phyloP scores from a whole-genome alignment of 805 yeast species.

The Saccharomycopsis sp. region DNA sequence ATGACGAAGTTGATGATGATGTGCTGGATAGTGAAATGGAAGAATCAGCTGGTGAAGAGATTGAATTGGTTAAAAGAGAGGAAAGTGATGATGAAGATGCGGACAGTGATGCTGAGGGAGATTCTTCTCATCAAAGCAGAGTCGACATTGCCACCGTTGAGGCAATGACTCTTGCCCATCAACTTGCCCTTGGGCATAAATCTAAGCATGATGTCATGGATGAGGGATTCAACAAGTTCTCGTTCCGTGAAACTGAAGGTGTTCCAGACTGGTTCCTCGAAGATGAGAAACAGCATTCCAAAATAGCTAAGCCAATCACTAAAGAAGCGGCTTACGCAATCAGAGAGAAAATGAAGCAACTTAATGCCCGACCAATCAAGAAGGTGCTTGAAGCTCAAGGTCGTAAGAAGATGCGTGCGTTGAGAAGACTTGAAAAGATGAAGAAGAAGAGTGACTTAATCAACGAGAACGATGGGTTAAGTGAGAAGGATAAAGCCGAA shows the following conservation, averaged over 20 bases:
- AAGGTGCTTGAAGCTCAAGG: conserved; percentile 98
- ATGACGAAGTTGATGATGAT: conserved; percentile 30
- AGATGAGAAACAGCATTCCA: conserved; percentile 83
- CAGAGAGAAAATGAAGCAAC: conserved; percentile 65
- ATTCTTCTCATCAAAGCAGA: conserved; percentile 46
- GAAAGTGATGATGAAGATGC: conserved; percentile 45
- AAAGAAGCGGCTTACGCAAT: conserved; percentile 84
- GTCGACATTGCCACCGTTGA: conserved; percentile 87
- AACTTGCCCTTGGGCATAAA: conserved; percentile 83
- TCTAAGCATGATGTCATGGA: conserved; percentile 79
- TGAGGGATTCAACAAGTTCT: conserved; percentile 86
- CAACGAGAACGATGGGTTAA: conserved; percentile 77
- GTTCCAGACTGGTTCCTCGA: conserved; percentile 97
- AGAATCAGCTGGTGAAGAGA: conserved; percentile 29
- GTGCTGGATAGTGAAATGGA: conserved; percentile 41
- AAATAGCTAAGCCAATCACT: conserved; percentile 84
- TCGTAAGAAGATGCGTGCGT: conserved; percentile 90
- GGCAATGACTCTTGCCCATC: conserved; percentile 97
- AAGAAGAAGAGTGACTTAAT: conserved; percentile 90
- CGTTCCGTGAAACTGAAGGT: conserved; percentile 86
- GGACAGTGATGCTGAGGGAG: conserved; percentile 33
- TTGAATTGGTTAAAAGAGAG: conserved; percentile 26
- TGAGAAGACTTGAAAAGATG: conserved; percentile 76
- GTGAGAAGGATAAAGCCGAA: conserved; percentile 91
- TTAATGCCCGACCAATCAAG: conserved; percentile 97